Base-by-base conservation (phyloP, 345 rosid genomes). In the Dovyalis caffra region DNA sequence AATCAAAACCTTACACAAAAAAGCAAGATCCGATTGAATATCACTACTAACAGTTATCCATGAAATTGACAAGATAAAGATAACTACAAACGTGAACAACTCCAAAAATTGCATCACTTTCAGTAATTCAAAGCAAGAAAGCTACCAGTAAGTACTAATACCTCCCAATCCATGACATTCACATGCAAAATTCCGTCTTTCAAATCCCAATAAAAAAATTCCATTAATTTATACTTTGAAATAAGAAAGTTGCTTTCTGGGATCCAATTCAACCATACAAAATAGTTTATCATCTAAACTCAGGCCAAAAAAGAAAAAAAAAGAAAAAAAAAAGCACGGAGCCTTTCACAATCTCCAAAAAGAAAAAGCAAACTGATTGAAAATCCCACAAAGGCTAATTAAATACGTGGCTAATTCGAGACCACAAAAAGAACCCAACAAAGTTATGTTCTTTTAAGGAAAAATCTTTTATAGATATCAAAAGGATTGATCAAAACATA, bases 21-120 rank as follows among this genome's bases (percentile, higher is more conserved):
- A 69, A 69, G 53, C 69, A 69, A 69, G 23, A 25, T 25, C 38
- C 23, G 34, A 70, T 47, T 21, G 12, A 14, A 75, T 38, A 38
- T 38, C 29, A 53, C 34, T 31, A 14, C 53, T 12, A 65, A 53
- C 23, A 53, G 64, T 62, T 16, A 28, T 33, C 33, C 34, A 69
- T 14, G 66, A 47, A 76, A 68, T 43, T 56, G 37, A 74, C 71
- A 11, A 74, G 70, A 72, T 6, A 75, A 26, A 65, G 57, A 37
- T 35, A 40, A 38, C 14, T 8, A 56, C 28, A 77, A 29, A 40
- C 12, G 43, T 11, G 33, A 47, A 60, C 20, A 8, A 15, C 56
- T 31, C 37, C 37, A 32, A 77, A 56, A 38, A 53, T 40, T 67
- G 72, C 16, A 65, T 10, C 43, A n/a, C 64, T 31, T 29, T 40